Base-by-base conservation (phyloP, 2,329 filamentous ascomycete species). In the Trichophyton verrucosum region DNA sequence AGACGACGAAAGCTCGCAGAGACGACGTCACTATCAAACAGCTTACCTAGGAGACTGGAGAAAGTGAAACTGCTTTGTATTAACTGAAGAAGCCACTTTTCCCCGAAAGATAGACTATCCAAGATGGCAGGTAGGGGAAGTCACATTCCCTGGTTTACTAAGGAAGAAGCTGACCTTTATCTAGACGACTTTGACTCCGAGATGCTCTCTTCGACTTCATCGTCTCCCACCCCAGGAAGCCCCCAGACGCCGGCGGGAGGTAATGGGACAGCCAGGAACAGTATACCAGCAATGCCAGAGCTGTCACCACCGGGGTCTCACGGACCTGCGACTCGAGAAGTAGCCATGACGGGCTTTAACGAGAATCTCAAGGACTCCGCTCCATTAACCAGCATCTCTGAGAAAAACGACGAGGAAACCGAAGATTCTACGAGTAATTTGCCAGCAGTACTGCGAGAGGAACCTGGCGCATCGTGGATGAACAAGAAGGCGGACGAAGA, bases 401-500 rank as follows among this genome's bases (percentile, higher is more conserved):
- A 36, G 5, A 47, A 46, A 60, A 30, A 53, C 51, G 36, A 40
- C 46, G 6, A 36, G 17, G n/a, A 46, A 53, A 20, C 51, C 20
- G 17, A 61, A 49, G 61, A 61, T 15, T 44, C 49, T 8, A 27
- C 49, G 3, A 55, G 27, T 17, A n/a, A 33, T 27, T 4, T 36
- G 30, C 30, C 56, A 15, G 8, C 7, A 58, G 64, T 64, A 13
- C 13, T 69, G 65, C 59, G 30, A 68, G 67, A 65, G 66, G 71
- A 74, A 62, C 79, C 80, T 6, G 78, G 81, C 2, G 78, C 76
- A 53, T 72, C 73, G 7, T 85, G 81, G 81, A 76, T 75, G 65
- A 82, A 76, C 63, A 81, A 80, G 69, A 83, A 82, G 66, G 79
- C 80, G 3, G 70, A 78, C 63, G 82, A 84, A 62, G 82, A 85